phyloP scores from a whole-genome alignment of 495 filamentous ascomycete genomes.

The Penicillium roqueforti region DNA sequence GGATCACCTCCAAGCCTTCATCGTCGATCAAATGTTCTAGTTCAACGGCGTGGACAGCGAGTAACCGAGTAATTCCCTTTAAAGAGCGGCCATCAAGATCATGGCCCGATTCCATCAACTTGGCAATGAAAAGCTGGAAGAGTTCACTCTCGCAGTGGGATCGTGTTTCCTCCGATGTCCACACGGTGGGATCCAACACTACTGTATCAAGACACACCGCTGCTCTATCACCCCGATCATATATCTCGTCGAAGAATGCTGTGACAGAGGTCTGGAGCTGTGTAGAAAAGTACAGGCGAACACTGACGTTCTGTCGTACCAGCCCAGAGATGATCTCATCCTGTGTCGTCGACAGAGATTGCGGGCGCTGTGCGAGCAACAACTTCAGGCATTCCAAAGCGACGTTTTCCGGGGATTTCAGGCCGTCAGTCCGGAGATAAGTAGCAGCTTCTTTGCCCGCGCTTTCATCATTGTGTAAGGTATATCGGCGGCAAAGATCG shows the following conservation, averaged over 20 bases:
- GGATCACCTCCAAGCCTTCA: conserved; percentile 73
- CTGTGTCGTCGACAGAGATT: conserved; percentile 38
- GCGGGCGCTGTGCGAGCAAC: conserved; percentile 43
- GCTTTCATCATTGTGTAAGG: conserved; percentile 45
- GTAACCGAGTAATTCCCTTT: conserved; percentile 58
- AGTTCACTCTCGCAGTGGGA: conserved; percentile 52
- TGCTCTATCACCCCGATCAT: conserved; percentile 56
- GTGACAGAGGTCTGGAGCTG: conserved; percentile 48
- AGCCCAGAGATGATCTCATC: conserved; percentile 60
- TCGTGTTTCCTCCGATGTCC: conserved; percentile 50
- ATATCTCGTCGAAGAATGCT: conserved; percentile 54
- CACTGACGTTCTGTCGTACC: conserved; percentile 50
- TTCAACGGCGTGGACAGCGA: conserved; percentile 54
- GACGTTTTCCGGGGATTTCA: conserved; percentile 49
- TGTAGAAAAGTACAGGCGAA: conserved; percentile 51
- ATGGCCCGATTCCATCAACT: conserved; percentile 58
- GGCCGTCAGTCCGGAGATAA: conserved; percentile 50
- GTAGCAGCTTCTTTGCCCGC: conserved; percentile 55
- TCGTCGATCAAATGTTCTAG: conserved; percentile 67
- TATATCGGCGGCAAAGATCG: conserved; percentile 52
- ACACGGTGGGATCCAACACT: conserved; percentile 53
- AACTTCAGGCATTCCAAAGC: conserved; percentile 53
- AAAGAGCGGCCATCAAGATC: conserved; percentile 56
- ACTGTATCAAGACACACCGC: conserved; percentile 55
- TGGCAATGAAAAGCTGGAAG: conserved; percentile 63